Base-by-base conservation (phyloP, 345 rosid species). In the Citropsis articulata region DNA sequence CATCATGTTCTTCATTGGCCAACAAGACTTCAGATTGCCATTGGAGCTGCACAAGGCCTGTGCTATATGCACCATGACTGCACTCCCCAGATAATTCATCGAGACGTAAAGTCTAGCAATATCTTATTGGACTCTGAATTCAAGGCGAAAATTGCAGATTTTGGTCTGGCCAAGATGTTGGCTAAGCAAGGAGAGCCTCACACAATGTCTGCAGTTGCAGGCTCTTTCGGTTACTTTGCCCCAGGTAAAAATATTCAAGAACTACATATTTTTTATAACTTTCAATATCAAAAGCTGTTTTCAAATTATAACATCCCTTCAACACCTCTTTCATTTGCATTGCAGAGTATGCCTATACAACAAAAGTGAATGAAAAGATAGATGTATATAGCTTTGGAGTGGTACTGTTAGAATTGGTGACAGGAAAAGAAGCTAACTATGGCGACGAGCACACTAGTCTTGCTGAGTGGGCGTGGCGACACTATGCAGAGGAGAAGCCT, bases 311-410 rank as follows among this genome's bases (percentile, higher is more conserved):
- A 35, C 64, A 53, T 31, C 30, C 14, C 24, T 45, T 10, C 67
- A 38, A 71, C 42, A 18, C 25, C 21, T 75, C 28, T 64, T 13
- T 76, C 53, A 71, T 42, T 75, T 81, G 45, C 56, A 59, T 76
- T 24, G 81, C 94, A 93, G 97, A 92, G 75, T 90, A 91, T 28
- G 94, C 93, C 5, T 93, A 92, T 71, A 86, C 98, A 42, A 87
- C 85, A 16, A 95, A 86, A 83, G 97, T 93, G 79, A 88, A 92
- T 55, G 91, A 91, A 72, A 95, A 91, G 86, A 85, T 92, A 9
- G 98, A 93, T 36, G 91, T 95, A 27, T 95, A 90, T 79, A 95
- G 99, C 86, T 93, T 95, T 9, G 98, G 98, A 5, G 99, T 91
- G 16, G 99, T 95, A 16, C 90, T 93, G 9, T 88, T 95, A 42